phyloP scores from a whole-genome alignment of 148 eudicot genomes.

The Rhododendron williamsianum region DNA sequence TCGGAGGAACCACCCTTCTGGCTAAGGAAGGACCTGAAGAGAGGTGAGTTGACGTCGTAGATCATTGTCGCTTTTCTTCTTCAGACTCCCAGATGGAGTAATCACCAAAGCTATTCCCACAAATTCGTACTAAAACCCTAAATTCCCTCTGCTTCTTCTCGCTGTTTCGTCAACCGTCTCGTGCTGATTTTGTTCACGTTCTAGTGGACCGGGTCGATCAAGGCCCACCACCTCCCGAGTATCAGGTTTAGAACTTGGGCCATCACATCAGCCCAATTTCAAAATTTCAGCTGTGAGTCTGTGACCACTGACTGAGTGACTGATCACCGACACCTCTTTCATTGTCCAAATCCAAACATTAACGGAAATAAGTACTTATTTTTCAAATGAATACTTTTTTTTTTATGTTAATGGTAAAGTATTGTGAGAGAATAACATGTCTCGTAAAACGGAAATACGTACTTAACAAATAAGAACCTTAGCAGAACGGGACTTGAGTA shows the following conservation, averaged over 20 bases:
- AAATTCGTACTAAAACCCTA: background rate
- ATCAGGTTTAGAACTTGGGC: background rate
- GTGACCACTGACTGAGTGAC: too few relatives aligned
- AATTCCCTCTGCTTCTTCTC: background rate
- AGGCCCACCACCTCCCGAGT: background rate
- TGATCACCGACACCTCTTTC: background rate
- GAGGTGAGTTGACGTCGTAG: conserved; percentile 61
- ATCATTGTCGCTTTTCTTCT: conserved; percentile 28
- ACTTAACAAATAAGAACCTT: too few relatives aligned
- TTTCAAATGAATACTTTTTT: too few relatives aligned
- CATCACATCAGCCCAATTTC: background rate
- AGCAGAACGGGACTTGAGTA: too few relatives aligned
- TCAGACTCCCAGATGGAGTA: background rate
- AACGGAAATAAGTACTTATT: too few relatives aligned
- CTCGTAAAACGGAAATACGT: too few relatives aligned
- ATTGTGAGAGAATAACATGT: too few relatives aligned
- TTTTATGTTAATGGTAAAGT: too few relatives aligned
- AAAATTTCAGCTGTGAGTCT: background rate
- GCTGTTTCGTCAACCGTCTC: background rate
- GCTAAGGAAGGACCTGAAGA: conserved; percentile 61
- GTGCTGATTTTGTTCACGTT: background rate
- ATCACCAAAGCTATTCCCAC: background rate
- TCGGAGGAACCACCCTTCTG: conserved; percentile 66
- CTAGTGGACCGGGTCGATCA: background rate
- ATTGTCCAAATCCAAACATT: background rate